phyloP scores from a whole-genome alignment of 257 asterid genomes.

The Anisodus tanguticus region DNA sequence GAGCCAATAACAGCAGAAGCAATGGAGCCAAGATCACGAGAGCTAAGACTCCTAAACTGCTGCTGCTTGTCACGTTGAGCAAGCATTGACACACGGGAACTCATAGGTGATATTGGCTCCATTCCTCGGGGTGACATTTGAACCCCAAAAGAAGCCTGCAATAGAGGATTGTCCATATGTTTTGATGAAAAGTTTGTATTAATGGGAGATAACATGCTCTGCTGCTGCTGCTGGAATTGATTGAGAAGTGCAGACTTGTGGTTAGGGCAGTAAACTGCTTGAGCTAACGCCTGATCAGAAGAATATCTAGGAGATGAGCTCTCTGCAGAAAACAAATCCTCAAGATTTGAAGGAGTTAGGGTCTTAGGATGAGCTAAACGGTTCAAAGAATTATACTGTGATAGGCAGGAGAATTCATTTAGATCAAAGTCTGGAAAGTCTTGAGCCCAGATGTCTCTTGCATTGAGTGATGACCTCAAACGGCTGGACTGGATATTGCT shows the following conservation, averaged over 20 bases:
- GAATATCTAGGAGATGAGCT: constrained; percentile 67
- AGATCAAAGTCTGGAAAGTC: not conserved
- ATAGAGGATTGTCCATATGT: constrained; percentile 54
- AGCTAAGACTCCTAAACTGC: constrained; percentile 74
- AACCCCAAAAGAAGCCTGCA: constrained; percentile 61
- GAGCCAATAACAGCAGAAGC: constrained; percentile 57
- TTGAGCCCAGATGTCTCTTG: constrained; percentile 48
- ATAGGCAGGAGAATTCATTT: constrained; percentile 51
- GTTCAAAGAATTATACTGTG: constrained; percentile 48
- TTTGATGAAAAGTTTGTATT: constrained; percentile 64
- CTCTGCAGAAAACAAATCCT: constrained; percentile 72
- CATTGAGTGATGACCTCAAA: constrained; percentile 70
- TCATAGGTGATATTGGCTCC: constrained; percentile 78
- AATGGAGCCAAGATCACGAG: constrained; percentile 66
- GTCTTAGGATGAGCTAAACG: constrained; percentile 58
- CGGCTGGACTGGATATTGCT: constrained; percentile 77
- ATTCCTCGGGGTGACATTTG: constrained; percentile 69
- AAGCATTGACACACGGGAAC: constrained; percentile 65
- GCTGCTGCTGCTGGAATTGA: constrained; percentile 78
- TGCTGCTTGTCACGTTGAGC: constrained; percentile 54
- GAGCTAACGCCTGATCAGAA: constrained; percentile 54
- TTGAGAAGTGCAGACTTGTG: constrained; percentile 62
- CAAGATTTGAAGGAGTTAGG: constrained; percentile 69
- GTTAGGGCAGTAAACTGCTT: constrained; percentile 61
- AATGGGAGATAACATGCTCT: constrained; percentile 64